phyloP scores from a whole-genome alignment of 2,329 filamentous ascomycete genomes.

The Epichloe scottii region DNA sequence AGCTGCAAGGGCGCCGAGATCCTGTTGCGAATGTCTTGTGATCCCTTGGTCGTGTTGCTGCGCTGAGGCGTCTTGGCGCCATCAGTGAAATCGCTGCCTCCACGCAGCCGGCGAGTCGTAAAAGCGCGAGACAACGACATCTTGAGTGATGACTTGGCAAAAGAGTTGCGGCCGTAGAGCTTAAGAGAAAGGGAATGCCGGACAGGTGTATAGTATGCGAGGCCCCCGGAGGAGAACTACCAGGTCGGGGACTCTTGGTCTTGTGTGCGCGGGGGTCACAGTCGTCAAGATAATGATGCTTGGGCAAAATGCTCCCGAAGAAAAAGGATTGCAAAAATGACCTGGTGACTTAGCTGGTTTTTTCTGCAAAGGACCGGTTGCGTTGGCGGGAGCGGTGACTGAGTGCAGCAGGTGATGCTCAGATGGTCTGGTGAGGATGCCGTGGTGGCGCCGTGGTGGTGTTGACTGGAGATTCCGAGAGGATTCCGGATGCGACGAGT shows the following conservation, averaged over 20 bases:
- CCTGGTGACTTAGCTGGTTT: neutral
- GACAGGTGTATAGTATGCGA: neutral
- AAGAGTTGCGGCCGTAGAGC: neutral
- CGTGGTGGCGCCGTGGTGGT: neutral
- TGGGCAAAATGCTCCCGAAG: neutral
- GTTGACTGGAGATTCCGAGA: neutral
- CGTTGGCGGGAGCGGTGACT: neutral
- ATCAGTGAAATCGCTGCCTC: conserved; percentile 32
- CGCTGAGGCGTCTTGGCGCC: conserved; percentile 29
- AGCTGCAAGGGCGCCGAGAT: conserved; percentile 84
- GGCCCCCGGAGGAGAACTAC: neutral
- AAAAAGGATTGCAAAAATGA: neutral
- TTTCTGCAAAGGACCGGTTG: neutral
- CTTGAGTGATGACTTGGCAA: conserved; percentile 5
- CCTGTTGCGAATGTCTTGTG: conserved; percentile 43
- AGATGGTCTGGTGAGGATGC: neutral
- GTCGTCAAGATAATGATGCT: neutral
- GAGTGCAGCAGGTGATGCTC: conserved; percentile 1
- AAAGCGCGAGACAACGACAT: conserved; percentile 59
- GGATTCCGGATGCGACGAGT: conserved; percentile 1
- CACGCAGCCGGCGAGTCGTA: conserved; percentile 53
- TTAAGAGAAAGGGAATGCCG: conserved; percentile 1
- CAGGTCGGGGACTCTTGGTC: neutral
- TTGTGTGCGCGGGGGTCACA: neutral
- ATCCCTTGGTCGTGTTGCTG: conserved; percentile 38